Percentiles rank a stretch among this genome's conserved stretches.
phyloP scores from a whole-genome alignment of 2,329 filamentous ascomycete species.

The Pseudogymnoascus sp. region DNA sequence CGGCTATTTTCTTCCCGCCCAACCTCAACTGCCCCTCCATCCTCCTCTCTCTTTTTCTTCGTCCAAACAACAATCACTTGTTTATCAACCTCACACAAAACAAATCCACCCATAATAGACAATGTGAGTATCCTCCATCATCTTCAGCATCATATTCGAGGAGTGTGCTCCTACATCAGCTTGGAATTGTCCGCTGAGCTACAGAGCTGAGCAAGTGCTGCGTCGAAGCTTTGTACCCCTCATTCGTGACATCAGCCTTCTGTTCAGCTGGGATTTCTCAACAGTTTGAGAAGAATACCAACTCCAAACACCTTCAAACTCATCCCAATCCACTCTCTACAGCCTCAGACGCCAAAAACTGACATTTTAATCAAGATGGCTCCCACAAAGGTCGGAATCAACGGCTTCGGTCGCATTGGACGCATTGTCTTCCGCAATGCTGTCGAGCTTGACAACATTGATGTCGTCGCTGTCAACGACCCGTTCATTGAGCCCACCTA shows the following conservation, averaged over 20 bases:
- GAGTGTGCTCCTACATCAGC: neutral
- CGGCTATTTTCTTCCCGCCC: slow-evolving; percentile 10
- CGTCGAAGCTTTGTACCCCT: slow-evolving; percentile 4
- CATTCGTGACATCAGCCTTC: slow-evolving; percentile 8
- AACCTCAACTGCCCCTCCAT: slow-evolving; percentile 10
- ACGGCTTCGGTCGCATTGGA: slow-evolving; percentile 99
- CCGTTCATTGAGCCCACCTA: slow-evolving; percentile 98
- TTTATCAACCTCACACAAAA: slow-evolving; percentile 4
- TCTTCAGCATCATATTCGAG: neutral
- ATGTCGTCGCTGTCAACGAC: slow-evolving; percentile 96
- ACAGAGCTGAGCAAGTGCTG: neutral
- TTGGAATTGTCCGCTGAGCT: neutral
- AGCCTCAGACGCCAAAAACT: neutral
- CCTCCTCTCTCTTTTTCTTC: slow-evolving; percentile 6
- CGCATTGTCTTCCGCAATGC: slow-evolving; percentile 99
- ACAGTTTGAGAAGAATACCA: neutral
- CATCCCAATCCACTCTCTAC: neutral
- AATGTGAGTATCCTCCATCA: neutral
- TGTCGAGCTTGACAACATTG: slow-evolving; percentile 78
- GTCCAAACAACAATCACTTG: slow-evolving; percentile 1
- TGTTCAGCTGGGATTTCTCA: neutral
- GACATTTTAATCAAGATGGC: slow-evolving; percentile 36
- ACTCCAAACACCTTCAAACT: neutral
- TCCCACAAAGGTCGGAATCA: slow-evolving; percentile 80
- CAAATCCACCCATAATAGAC: slow-evolving; percentile 7